phyloP scores from a whole-genome alignment of 2,329 filamentous ascomycete genomes.

The Colletotrichum tropicicola region DNA sequence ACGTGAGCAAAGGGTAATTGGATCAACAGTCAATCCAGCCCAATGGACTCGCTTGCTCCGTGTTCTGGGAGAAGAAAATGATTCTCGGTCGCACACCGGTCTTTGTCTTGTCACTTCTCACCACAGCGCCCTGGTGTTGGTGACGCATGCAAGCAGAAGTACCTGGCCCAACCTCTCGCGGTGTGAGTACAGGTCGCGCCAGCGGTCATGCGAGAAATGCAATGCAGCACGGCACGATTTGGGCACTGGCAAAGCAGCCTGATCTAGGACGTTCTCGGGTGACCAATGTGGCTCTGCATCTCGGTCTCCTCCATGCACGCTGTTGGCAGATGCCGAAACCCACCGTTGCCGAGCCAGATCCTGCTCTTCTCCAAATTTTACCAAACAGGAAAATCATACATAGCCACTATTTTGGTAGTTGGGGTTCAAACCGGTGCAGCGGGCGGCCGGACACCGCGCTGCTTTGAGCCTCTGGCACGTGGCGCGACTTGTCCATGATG shows the following conservation, averaged over 20 bases:
- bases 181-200: neutral
- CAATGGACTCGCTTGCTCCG: slow-evolving; percentile 24
- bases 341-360: neutral
- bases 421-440: neutral
- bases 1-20: neutral
- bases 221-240: no score
- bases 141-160: neutral
- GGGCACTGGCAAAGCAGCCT: no score
- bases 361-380: no score
- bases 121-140: neutral
- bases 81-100: slow-evolving; percentile 16
- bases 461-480: neutral
- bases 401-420: neutral
- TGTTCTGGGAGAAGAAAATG: slow-evolving; percentile 16
- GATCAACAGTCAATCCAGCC: slow-evolving; percentile 27
- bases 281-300: no score
- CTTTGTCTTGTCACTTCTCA: slow-evolving; percentile 4
- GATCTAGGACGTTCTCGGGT: no score
- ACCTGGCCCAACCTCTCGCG: neutral
- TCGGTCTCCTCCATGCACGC: neutral
- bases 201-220: neutral
- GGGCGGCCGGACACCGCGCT: neutral
- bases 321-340: neutral
- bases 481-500: neutral
- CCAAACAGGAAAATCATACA: no score